These are phyloP conservation scores for Eucalyptus polyanthemos DNA, from an alignment of 345 rosid species.

Conservation along the genomic window DNA sequence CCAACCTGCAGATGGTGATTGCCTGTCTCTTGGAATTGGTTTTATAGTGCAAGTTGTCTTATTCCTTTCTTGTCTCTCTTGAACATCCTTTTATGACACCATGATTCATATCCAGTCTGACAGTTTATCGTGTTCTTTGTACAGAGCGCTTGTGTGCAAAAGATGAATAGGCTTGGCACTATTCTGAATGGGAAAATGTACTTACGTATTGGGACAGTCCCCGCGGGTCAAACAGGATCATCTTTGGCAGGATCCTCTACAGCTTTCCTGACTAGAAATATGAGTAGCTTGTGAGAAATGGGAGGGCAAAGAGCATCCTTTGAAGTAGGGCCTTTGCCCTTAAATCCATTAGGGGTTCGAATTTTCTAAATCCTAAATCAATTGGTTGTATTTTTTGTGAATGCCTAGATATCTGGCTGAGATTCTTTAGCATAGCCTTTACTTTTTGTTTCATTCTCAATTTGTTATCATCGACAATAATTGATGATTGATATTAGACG, in stretches of 20 bases:
- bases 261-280: background rate
- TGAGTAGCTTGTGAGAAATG: background rate
- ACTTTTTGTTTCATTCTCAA: background rate
- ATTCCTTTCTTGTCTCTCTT: background rate
- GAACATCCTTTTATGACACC: background rate
- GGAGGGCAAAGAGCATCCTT: background rate
- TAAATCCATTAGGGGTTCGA: background rate
- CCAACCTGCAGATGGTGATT: background rate
- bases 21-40: background rate
- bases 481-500: background rate
- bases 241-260: background rate
- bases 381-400: background rate
- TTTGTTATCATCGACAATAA: background rate
- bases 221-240: background rate
- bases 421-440: background rate
- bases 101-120: background rate
- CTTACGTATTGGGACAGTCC: background rate
- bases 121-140: background rate
- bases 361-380: background rate
- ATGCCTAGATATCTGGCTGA: background rate
- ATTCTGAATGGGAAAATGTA: background rate
- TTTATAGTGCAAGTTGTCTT: background rate
- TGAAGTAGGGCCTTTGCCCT: background rate
- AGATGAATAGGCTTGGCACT: conserved; percentile 23
- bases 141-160: conserved; percentile 76